Base-by-base conservation (phyloP, 441 rosid species). In the Brassica hybrid region DNA sequence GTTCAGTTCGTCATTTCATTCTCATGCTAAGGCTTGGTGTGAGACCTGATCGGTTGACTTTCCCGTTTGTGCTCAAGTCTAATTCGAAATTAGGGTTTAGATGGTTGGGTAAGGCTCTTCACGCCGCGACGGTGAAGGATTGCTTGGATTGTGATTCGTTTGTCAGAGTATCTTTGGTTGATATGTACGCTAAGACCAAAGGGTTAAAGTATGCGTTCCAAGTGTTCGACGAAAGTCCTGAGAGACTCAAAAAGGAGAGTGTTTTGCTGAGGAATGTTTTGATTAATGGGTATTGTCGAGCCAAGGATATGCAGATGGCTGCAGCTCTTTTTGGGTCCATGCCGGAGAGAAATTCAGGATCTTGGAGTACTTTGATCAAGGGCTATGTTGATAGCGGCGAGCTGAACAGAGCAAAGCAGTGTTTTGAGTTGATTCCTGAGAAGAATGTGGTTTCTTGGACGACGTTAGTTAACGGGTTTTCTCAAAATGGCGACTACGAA, bases 201-300 rank as follows among this genome's bases (percentile, higher is more conserved):
- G 62, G 82, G 30, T 18, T 84, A 18, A 54, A 69, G 9, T 70
- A 54, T 12, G 88, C 90, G 2, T 56, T 57, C 36, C 87, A 84
- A 71, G 69, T 87, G 85, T 89, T 91, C 60, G 93, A 87, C 9
- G 89, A 86, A 91, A 89, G 86, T 80, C 93, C 89, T 65, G 83
- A 74, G 0, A 76, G 78, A 66, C 73, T 81, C 14, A 77, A 84
- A 63, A 43, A 30, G 2, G 84, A 66, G 65, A 74, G 83, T 70
- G 56, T 77, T 60, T 76, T 91, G 84, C 25, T 89, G 58, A 87
- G 91, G 91, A 91, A 91, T 83, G 90, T 89, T 62, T 50, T 91
- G 85, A 86, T 89, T 66, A 84, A 85, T 69, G 93, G 92, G 70
- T 91, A 30, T 54, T 85, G 89, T 83, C 83, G 83, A 72, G 80